A percentile compares a stretch with the other conserved stretches of the same genome.
These are phyloP conservation scores for Suillus tomentosus DNA, from an alignment of 768 basidiomycete genomes.

Conservation along the genomic window DNA sequence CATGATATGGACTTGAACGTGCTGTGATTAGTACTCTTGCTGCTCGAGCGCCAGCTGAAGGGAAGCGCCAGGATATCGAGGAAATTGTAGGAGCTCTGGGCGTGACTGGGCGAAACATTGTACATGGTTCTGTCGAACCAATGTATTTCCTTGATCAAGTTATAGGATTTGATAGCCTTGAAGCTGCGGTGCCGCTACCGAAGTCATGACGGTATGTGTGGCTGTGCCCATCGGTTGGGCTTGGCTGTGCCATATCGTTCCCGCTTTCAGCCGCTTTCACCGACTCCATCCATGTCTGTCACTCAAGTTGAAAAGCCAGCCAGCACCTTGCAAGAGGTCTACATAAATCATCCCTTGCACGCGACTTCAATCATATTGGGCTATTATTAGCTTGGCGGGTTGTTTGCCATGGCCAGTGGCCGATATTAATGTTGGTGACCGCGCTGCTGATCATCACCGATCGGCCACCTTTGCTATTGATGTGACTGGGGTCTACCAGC, in stretches of 20 bases:
- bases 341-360: not conserved
- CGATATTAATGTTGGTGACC: not conserved
- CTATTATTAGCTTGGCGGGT: not conserved
- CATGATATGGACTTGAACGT: constrained; percentile 1
- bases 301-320: not conserved
- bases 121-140: constrained; percentile 39
- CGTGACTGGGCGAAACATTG: constrained; percentile 49
- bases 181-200: constrained; percentile 8
- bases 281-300: not conserved
- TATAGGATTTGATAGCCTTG: not conserved
- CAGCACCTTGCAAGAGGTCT: not conserved
- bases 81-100: not conserved
- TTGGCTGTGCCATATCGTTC: no score
- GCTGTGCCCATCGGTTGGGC: not conserved
- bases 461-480: not conserved
- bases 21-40: not conserved
- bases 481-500: not conserved
- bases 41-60: not conserved
- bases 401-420: not conserved
- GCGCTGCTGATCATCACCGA: not conserved
- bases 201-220: not conserved
- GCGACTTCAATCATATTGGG: not conserved
- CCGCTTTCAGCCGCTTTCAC: not conserved
- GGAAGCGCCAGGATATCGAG: constrained; percentile 5
- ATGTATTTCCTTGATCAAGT: not conserved